Base-by-base conservation (phyloP, 371 early-diverging fungal genomes). In the Apophysomyces ossiformis region DNA sequence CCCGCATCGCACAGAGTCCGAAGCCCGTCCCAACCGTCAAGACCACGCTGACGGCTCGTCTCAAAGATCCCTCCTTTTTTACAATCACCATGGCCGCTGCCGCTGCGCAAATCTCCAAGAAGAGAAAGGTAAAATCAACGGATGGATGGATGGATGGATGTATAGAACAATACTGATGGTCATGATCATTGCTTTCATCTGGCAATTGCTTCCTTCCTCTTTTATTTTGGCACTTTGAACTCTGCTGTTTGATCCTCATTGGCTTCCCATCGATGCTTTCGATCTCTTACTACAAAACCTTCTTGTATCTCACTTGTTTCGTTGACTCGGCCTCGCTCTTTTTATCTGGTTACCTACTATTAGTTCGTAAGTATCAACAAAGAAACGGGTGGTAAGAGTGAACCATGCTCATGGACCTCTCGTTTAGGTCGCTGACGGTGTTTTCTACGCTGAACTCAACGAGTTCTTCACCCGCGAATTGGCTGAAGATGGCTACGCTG, bases 391-490 rank as follows among this genome's bases (percentile, higher is more conserved):
- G 37, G 35, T 37, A n/a, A 44, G 21, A 15, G 32, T 26, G 32
- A 26, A 26, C 32, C 32, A 12, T 37, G 15, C 56, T 15, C 44
- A 44, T 21, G 43, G 56, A 45, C 37, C 7, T 38, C 37, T 26
- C 41, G 16, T 56, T 45, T 73, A 79, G 85, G 95, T 99, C 79
- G 97, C 97, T 85, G 99, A 99, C 89, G 99, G 99, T 92, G 97
- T 99, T 66, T 98, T 99, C 92, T 97, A 95, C 90, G 97, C 99
- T 78, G 99, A 99, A 87, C 91, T 99, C 79, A 98, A 99, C 93
- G 96, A 97, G 87, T 96, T 97, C 91, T 92, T 99, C 85, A 92
- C 93, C 79, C 96, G 97, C 81, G 91, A 95, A 85, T 84, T 94
- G 84, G 91, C 90, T 69, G 91, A 90, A 74, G 94, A 95, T 75